Evolutionary conservation across 2,329 filamentous ascomycete species (phyloP), one percentile per base, ranked within the genome.

Genomic region (Xylaria sp.): DNA sequence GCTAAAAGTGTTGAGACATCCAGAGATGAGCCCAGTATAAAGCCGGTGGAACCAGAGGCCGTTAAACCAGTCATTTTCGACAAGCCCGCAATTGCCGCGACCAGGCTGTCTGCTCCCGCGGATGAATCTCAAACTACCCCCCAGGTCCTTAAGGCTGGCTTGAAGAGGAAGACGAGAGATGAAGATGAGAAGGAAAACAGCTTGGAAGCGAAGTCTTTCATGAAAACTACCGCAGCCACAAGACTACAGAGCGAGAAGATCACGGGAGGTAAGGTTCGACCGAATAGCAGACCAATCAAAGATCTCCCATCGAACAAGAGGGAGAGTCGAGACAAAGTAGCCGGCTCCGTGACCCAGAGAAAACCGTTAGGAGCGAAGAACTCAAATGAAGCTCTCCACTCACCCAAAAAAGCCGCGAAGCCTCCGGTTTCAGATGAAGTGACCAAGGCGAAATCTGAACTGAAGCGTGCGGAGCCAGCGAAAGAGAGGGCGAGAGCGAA

Each of bases 101-200:
- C 39, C 2, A 54, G 39, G 9, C 40, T 40, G 13, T 48, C 8
- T 9, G 37, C 45, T 6, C 16, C 50, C 18, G 39, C 55, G 21
- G 7, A 54, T 9, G 56, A 63, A 44, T n/a, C 54, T 52, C 52
- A 54, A 16, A 13, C 50, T 39, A 21, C 48, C n/a, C 47, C 61
- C 43, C 68, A 66, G 49, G 56, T 65, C 44, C 54, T 69, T 19
- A 85, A 80, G 68, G 68, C 75, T 26, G 78, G 78, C 43, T 76
- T 81, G 48, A 87, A 87, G 73, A 74, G 84, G 48, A 87, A 87
- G 63, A 75, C 79, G 43, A 78, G 76, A 46, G 74, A 77, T 29
- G 75, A 79, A 44, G 83, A 86, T 17, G 83, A 86, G 40, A 74
- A 78, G 24, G 77, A 78, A 21, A 70, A 69, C 8, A 59, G 56